Evolutionary conservation across 306 rosid genomes (phyloP).

Genomic region (Malus sylvestris): DNA sequence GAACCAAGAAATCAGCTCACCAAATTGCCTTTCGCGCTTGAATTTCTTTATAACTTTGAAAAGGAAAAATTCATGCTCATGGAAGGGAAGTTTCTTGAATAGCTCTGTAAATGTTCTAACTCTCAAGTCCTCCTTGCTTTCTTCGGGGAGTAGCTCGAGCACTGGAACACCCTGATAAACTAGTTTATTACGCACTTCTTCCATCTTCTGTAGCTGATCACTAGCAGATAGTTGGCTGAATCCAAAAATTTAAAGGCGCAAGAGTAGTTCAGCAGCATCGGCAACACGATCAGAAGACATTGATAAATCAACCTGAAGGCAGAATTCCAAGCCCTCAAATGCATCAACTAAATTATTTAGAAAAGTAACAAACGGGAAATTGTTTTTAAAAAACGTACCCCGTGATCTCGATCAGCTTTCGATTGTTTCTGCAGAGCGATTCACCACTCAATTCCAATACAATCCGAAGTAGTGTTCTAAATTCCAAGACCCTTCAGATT

Average conservation of each 20-base stretch:
- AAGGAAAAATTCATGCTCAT: neutral
- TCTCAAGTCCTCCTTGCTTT: neutral
- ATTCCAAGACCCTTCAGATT: too few relatives aligned
- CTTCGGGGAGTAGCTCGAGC: neutral
- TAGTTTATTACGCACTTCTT: neutral
- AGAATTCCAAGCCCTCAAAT: neutral
- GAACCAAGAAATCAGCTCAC: neutral
- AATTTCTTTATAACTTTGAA: neutral
- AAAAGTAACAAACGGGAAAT: too few relatives aligned
- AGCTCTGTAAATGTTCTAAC: neutral
- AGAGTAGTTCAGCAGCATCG: neutral
- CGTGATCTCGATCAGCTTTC: too few relatives aligned
- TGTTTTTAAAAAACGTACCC: too few relatives aligned
- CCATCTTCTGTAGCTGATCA: neutral
- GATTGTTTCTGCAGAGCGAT: too few relatives aligned
- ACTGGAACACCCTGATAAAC: neutral
- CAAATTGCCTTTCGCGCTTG: neutral
- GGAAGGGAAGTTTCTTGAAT: neutral
- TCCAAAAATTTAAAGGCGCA: neutral
- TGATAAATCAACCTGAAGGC: neutral
- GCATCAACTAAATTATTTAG: neutral
- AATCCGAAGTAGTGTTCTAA: too few relatives aligned
- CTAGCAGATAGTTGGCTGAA: neutral
- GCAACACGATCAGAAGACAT: neutral
- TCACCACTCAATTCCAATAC: too few relatives aligned